phyloP scores from a whole-genome alignment of 2,329 filamentous ascomycete species.

The Fusarium paranaense region DNA sequence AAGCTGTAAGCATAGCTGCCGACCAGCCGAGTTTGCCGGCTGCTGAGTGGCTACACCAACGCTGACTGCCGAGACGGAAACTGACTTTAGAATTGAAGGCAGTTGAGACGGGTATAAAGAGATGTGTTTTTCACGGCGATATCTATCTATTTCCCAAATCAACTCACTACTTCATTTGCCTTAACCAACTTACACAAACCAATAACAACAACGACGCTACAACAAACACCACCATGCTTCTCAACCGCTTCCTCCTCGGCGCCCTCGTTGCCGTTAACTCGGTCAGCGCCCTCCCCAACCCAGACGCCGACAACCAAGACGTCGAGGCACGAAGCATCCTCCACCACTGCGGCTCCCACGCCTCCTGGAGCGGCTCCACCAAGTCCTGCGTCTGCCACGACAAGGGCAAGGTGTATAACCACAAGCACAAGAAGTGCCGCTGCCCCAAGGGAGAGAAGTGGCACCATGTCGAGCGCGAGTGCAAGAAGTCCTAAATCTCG shows the following conservation, averaged over 20 bases:
- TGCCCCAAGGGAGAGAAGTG: slow-evolving; percentile 31
- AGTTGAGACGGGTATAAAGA: neutral
- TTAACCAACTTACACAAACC: too few species aligned
- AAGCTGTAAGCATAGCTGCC: neutral
- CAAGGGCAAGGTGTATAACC: slow-evolving; percentile 10
- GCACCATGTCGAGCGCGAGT: slow-evolving; percentile 24
- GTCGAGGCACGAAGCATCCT: slow-evolving; percentile 15
- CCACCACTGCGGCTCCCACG: slow-evolving; percentile 20
- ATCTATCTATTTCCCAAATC: neutral
- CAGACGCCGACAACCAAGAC: neutral
- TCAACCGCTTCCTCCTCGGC: slow-evolving; percentile 20
- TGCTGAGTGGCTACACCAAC: neutral
- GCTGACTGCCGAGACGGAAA: neutral
- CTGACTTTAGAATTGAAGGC: neutral
- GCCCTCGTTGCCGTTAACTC: slow-evolving; percentile 13
- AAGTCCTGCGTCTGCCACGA: slow-evolving; percentile 19
- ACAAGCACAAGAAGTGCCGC: slow-evolving; percentile 20
- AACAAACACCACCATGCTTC: slow-evolving; percentile 8
- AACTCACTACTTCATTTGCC: neutral
- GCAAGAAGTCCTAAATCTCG: slow-evolving; percentile 8
- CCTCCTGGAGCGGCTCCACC: slow-evolving; percentile 11
- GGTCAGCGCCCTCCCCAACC: slow-evolving; percentile 22
- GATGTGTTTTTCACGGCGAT: neutral
- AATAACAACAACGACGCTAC: too few species aligned
- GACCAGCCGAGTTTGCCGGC: neutral